These are phyloP conservation scores for Kurtzmaniella natalensis DNA, from an alignment of 1,139 yeast genomes.

Conservation along the genomic window DNA sequence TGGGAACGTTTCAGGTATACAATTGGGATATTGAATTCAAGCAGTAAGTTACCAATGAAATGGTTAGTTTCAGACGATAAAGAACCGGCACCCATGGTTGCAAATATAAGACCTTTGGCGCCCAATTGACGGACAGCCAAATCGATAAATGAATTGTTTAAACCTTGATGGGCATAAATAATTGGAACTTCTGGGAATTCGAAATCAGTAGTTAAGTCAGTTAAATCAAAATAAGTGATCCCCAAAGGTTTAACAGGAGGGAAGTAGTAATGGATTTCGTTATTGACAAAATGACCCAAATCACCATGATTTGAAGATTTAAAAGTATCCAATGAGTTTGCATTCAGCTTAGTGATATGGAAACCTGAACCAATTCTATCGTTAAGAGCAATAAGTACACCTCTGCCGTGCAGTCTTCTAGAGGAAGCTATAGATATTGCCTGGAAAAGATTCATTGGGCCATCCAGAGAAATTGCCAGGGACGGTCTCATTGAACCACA, in stretches of 20 bases:
- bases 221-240: constrained; percentile 36
- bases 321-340: constrained; percentile 65
- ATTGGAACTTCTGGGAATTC: constrained; percentile 46
- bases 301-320: constrained; percentile 67
- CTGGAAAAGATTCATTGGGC: constrained; percentile 69
- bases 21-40: constrained; percentile 43
- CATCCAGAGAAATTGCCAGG: constrained; percentile 65
- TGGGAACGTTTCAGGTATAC: constrained; percentile 63
- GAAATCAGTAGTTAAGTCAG: constrained; percentile 12
- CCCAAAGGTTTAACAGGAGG: constrained; percentile 61
- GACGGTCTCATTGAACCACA: constrained; percentile 76
- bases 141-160: constrained; percentile 44
- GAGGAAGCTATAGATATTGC: constrained; percentile 62
- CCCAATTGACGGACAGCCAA: constrained; percentile 39
- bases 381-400: constrained; percentile 60
- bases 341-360: constrained; percentile 66
- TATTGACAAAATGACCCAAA: constrained; percentile 64
- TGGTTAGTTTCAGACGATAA: constrained; percentile 49
- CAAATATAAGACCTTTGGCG: constrained; percentile 54
- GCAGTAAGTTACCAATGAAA: constrained; percentile 25
- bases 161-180: constrained; percentile 58
- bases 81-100: constrained; percentile 73
- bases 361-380: constrained; percentile 68
- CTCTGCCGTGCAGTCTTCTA: constrained; percentile 48
- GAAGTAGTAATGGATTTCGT: constrained; percentile 59